A percentile compares a stretch with the other conserved stretches of the same genome.
phyloP scores from a whole-genome alignment of 2,329 filamentous ascomycete genomes.

The Ophiostoma sp. region DNA sequence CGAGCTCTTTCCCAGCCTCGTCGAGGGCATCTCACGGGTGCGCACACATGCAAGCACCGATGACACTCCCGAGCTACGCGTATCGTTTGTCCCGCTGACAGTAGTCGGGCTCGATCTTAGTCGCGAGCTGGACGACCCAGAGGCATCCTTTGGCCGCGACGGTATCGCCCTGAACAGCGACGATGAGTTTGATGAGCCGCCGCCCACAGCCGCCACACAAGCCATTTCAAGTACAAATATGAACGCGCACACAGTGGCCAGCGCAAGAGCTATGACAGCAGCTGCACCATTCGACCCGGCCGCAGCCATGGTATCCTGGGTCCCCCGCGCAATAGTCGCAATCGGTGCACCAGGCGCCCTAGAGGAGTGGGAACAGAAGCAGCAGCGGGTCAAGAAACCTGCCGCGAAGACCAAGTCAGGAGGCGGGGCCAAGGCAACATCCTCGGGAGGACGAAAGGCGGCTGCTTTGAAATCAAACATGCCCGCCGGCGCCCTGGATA shows the following conservation, averaged over 20 bases:
- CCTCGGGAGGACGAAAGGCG: slow-evolving; percentile 7
- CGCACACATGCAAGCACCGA: slow-evolving; percentile 71
- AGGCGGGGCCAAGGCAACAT: slow-evolving; percentile 20
- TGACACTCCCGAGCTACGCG: slow-evolving; percentile 66
- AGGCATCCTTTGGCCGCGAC: slow-evolving; percentile 46
- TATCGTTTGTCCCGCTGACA: slow-evolving; percentile 70
- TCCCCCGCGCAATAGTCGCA: slow-evolving; percentile 59
- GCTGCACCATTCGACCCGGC: slow-evolving; percentile 55
- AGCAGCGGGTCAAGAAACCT: slow-evolving; percentile 23
- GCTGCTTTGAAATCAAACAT: slow-evolving; percentile 22
- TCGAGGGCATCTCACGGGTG: slow-evolving; percentile 62
- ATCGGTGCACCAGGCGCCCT: slow-evolving; percentile 61
- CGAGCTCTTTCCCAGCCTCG: slow-evolving; percentile 35
- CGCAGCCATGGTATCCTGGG: slow-evolving; percentile 61
- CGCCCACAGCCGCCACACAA: slow-evolving; percentile 27
- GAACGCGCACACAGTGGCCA: slow-evolving; percentile 16
- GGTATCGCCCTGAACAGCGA: slow-evolving; percentile 61
- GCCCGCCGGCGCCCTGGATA: slow-evolving; percentile 35
- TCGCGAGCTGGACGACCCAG: slow-evolving; percentile 49
- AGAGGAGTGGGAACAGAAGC: slow-evolving; percentile 55
- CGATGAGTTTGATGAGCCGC: slow-evolving; percentile 49
- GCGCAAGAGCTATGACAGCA: slow-evolving; percentile 32
- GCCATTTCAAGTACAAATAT: background rate
- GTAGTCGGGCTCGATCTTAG: slow-evolving; percentile 74
- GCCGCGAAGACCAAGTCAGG: slow-evolving; percentile 15